phyloP scores from a whole-genome alignment of 805 yeast genomes.

The Myxozyma nipponensis region DNA sequence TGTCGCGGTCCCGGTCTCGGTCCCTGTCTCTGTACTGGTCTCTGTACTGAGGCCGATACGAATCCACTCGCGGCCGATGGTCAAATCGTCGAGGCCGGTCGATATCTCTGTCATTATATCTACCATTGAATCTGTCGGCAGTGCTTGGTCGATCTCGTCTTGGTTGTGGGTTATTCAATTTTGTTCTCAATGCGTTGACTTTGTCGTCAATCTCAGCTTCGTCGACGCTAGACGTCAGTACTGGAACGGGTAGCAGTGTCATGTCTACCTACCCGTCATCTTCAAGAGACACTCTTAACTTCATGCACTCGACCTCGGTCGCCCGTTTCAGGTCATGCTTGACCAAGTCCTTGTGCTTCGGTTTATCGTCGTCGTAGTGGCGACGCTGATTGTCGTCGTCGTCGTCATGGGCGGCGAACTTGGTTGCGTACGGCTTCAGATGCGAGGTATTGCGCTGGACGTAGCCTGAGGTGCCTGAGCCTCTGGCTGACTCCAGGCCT shows the following conservation, averaged over 20 bases:
- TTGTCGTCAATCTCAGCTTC: slow-evolving; percentile 29
- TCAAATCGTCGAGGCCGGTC: background rate
- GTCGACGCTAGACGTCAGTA: slow-evolving; percentile 6
- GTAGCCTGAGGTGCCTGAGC: slow-evolving; percentile 36
- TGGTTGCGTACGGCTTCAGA: slow-evolving; percentile 9
- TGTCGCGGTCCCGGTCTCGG: too few species aligned
- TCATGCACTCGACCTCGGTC: slow-evolving; percentile 30
- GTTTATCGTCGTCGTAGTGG: slow-evolving; percentile 11
- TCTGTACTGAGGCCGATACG: too few species aligned
- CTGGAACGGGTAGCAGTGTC: background rate
- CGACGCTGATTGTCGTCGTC: background rate
- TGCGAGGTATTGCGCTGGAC: slow-evolving; percentile 30
- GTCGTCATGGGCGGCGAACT: background rate
- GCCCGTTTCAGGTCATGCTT: slow-evolving; percentile 26
- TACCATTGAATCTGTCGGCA: too few species aligned
- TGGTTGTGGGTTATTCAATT: background rate
- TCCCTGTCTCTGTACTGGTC: too few species aligned
- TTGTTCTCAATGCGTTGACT: slow-evolving; percentile 21
- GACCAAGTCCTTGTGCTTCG: slow-evolving; percentile 12
- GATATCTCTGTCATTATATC: too few species aligned
- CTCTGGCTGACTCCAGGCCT: slow-evolving; percentile 35
- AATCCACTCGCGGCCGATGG: too few species aligned
- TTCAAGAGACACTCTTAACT: slow-evolving; percentile 29
- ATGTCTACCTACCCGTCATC: slow-evolving; percentile 28
- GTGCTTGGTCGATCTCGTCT: background rate